A percentile compares a stretch with the other conserved stretches of the same genome.
Conservation (phyloP, 441 rosid species). For the Populus hybrid region DNA sequence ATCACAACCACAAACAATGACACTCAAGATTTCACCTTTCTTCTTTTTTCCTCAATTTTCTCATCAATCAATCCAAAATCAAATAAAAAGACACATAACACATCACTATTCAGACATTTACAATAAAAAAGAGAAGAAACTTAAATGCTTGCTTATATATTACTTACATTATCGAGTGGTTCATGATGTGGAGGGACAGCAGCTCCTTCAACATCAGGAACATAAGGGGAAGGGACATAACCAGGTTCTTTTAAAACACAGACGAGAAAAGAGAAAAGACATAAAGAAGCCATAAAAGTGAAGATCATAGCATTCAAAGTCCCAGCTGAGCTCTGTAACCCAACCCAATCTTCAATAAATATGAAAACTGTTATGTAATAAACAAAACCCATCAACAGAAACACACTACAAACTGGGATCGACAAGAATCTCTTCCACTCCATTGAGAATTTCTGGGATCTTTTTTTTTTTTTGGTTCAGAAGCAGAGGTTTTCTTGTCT, state of each 20-base stretch:
- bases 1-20: neutral
- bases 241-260: conserved; percentile 71
- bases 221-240: conserved; percentile 56
- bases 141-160: neutral
- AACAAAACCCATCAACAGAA: conserved; percentile 52
- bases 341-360: conserved; percentile 60
- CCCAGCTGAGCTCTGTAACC: conserved; percentile 64
- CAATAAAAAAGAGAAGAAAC: neutral
- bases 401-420: conserved; percentile 49
- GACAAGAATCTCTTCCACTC: conserved; percentile 52
- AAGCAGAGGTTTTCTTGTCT: neutral
- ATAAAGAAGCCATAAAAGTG: conserved; percentile 46
- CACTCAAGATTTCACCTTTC: neutral
- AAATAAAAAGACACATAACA: neutral
- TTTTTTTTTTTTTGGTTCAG: conserved; percentile 12
- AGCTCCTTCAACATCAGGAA: conserved; percentile 63
- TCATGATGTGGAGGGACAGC: conserved; percentile 38
- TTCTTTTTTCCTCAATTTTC: neutral
- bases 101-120: neutral
- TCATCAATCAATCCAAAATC: neutral
- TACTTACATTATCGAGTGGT: conserved; percentile 43
- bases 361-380: conserved; percentile 62
- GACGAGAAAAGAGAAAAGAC: conserved; percentile 47
- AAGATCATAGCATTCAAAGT: conserved; percentile 48
- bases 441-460: conserved; percentile 33